Base-by-base conservation (phyloP, 2,329 filamentous ascomycete genomes). In the Xylariaceae sp. region DNA sequence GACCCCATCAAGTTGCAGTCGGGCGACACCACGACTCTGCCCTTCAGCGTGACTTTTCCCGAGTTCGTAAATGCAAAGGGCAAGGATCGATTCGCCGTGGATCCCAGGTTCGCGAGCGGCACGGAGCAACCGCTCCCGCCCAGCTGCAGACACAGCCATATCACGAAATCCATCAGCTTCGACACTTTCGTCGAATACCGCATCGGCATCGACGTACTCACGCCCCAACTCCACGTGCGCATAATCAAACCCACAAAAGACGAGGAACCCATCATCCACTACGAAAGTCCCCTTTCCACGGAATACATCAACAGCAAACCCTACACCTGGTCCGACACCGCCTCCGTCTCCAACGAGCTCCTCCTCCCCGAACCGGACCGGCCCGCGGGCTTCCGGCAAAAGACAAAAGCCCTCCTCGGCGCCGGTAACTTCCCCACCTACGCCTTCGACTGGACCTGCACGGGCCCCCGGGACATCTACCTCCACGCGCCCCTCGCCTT, bases 141-240 rank as follows among this genome's bases (percentile, higher is more conserved):
- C 13, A 64, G 62, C 52, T 62, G 23, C 55, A 60, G 30, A 52
- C 8, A 30, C 23, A 30, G 23, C 3, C 23, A 30, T 30, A 4
- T 30, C 3, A 30, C 23, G 23, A 30, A 30, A 30, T 30, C 23
- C 53, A 2, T 58, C n/a, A 56, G 44, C 5, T 64, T 55, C 30
- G 60, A 64, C 34, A 45, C 57, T 1, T 64, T 60, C 41, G 60
- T 64, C 35, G 60, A 64, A 47, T 64, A 64, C 35, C 57, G 60
- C 18, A 18, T 64, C 8, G 60, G 60, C 11, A 60, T 64, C 18
- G 45, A 60, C 10, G 53, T 57, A n/a, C 13, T 30, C 4, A 62
- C 58, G 60, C 60, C 62, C n/a, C 45, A 44, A 37, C 49, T 62
- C 15, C 57, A 54, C 1, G 55, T 64, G 9, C 41, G 50, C 2